Evolutionary conservation across 495 filamentous ascomycete genomes (phyloP), one percentile per base, ranked within the genome.

Genomic region (Pseudomonodictys pantanalensis): DNA sequence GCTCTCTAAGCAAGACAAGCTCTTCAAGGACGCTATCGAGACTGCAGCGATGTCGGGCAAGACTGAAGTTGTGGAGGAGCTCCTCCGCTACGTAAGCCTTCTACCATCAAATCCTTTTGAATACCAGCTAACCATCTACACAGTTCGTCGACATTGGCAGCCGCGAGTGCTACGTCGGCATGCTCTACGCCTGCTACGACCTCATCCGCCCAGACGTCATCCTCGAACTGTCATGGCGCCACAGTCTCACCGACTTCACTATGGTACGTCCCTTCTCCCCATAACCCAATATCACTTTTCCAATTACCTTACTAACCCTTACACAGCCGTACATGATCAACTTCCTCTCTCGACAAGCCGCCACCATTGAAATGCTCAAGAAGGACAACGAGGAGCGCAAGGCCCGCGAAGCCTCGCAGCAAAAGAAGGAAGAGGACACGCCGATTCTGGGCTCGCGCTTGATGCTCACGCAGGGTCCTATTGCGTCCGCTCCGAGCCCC

Each of bases 21-120:
- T 99, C 32, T 99, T 92, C 85, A 97, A 96, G 81, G 95, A 99
- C 80, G 95, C 95, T 25, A 97, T 99, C 64, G 95, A 99, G 80
- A 99, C 95, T 24, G 83, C 95, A 11, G 95, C 95, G n/a, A 92
- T 97, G 42, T 97, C 92, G 56, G 82, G 81, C 68, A 96, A 96
- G 79, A 58, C 81, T 8, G 91, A 96, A 39, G 88, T 97, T 41
- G 95, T 97, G 39, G 95, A 97, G 72, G 95, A 97, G 62, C 80
- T 99, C 52, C 79, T 97, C 32, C 86, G 91, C 72, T 99, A 97
- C 75, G 93, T 97, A 86, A 87, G 93, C 86, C 44, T 69, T 62
- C 66, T 61, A 41, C 8, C 17, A 29, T 30, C 35, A 25, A 25
- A 7, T 44, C 29, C 28, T 25, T 5, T 23, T 41, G 29, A 28